Base-by-base conservation (phyloP, 768 basidiomycete genomes). In the Multifurca ochricompacta region DNA sequence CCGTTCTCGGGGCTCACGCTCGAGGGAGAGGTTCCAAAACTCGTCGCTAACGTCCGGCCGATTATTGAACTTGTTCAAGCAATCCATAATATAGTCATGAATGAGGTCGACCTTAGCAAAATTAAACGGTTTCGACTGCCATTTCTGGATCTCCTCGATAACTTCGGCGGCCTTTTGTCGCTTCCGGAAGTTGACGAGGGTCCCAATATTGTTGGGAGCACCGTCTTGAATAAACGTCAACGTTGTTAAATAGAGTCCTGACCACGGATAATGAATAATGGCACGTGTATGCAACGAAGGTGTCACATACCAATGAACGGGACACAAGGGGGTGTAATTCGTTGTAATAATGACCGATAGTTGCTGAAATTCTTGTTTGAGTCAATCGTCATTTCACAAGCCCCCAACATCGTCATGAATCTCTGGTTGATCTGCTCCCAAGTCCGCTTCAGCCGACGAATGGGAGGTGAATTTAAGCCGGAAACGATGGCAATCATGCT, bases 201-300 rank as follows among this genome's bases (percentile, higher is more conserved):
- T 78, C 7, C 82, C 86, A 16, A 96, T 74, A 61, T 77, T 81
- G 72, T 98, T 91, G 47, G 87, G 85, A 65, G 91, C 92, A 8
- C 95, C 96, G 62, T 97, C 96, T 70, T 96, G 91, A 66, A 96
- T 95, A 70, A 98, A 97, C n/a, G 93, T 94, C 58, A 98, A 74
- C 6, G 88, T 91, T 6, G 95, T 94, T 25, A 99, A 80, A 74
- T 95, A 97, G 51, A 97, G 88, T 64, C 96, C 95, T 96, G 62
- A n/a, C 55, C 9, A 36, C 7, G 19, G 5, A 41, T 30, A n/a
- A 21, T 48, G 21, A 57, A 36, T 9, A 19, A 35, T 19, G 18
- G 11, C 36, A 48, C 27, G 52, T 42, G 42, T 51, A 43, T 59
- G 37, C 35, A 5, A 39, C 13, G 27, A 9, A 36, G 14, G 3